These are phyloP conservation scores for Pseudopyrenochaeta lycopersici DNA, from an alignment of 2,329 filamentous ascomycete species.

Conservation along the genomic window DNA sequence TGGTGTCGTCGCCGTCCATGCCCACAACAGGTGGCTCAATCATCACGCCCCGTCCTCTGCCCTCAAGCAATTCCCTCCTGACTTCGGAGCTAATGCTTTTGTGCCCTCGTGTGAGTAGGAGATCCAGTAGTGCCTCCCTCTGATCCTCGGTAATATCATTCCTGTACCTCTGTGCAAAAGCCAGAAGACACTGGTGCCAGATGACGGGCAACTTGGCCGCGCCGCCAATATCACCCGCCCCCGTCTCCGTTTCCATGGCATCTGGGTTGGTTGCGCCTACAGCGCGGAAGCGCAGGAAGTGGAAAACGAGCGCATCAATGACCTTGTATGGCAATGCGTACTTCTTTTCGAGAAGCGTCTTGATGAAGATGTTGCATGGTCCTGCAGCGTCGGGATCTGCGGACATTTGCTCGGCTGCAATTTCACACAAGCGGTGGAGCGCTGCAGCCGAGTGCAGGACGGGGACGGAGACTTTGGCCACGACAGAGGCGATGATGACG, in stretches of 20 bases:
- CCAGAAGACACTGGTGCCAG: conserved; percentile 93
- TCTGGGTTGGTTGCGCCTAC: conserved; percentile 69
- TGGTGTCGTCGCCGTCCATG: conserved; percentile 88
- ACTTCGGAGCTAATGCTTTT: conserved; percentile 90
- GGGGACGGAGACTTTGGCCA: conserved; percentile 85
- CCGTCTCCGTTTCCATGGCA: conserved; percentile 56
- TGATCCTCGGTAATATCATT: conserved; percentile 97
- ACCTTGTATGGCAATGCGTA: conserved; percentile 96
- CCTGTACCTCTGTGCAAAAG: conserved; percentile 92
- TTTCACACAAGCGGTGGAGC: conserved; percentile 90
- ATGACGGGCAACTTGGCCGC: conserved; percentile 81
- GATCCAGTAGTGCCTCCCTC: conserved; percentile 86
- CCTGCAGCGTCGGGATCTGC: conserved; percentile 86
- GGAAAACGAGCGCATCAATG: conserved; percentile 92
- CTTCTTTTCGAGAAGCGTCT: conserved; percentile 92
- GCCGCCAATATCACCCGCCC: conserved; percentile 54
- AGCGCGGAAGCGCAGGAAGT: conserved; percentile 89
- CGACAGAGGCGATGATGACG: conserved; percentile 86
- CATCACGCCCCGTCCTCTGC: conserved; percentile 81
- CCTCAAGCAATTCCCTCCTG: conserved; percentile 84
- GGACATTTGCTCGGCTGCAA: conserved; percentile 88
- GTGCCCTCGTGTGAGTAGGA: conserved; percentile 86
- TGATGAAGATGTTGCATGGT: conserved; percentile 94
- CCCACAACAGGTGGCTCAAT: conserved; percentile 65
- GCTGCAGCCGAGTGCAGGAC: conserved; percentile 93